Percentiles rank a stretch among this genome's conserved stretches.
These are phyloP conservation scores for Coemansia sp. DNA, from an alignment of 192 early-diverging fungal species.

Conservation along the genomic window DNA sequence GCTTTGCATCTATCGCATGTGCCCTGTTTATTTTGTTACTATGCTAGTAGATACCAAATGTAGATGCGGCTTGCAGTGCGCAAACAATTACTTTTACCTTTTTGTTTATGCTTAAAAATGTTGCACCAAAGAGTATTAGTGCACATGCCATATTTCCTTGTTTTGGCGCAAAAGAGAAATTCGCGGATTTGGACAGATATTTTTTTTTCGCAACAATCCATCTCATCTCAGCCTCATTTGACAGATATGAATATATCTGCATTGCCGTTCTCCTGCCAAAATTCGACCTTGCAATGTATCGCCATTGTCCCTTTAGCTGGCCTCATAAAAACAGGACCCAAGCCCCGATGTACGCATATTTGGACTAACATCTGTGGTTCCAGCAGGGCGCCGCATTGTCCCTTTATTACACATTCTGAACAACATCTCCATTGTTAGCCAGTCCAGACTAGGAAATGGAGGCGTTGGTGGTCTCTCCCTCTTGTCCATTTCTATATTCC, in stretches of 20 bases:
- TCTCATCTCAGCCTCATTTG: background rate
- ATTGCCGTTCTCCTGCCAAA: background rate
- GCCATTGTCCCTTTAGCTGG: background rate
- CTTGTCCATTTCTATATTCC: conserved; percentile 2
- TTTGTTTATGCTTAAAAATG: background rate
- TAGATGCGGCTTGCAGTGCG: background rate
- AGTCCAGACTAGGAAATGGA: background rate
- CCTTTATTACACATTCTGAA: background rate
- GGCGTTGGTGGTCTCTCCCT: background rate
- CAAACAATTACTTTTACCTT: background rate
- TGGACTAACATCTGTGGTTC: background rate
- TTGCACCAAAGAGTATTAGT: background rate
- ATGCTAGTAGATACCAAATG: background rate
- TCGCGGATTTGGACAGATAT: background rate
- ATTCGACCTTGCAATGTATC: background rate
- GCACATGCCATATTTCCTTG: background rate
- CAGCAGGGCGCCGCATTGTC: background rate
- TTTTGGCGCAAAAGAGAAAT: background rate
- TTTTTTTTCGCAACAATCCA: background rate
- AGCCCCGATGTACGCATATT: background rate
- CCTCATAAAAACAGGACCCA: background rate
- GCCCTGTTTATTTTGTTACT: background rate
- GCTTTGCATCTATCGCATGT: background rate
- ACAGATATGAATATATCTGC: background rate
- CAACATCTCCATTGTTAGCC: background rate